Evolutionary conservation across 2,329 filamentous ascomycete species (phyloP), one percentile per base, ranked within the genome.

Genomic region (Alternaria conjuncta): DNA sequence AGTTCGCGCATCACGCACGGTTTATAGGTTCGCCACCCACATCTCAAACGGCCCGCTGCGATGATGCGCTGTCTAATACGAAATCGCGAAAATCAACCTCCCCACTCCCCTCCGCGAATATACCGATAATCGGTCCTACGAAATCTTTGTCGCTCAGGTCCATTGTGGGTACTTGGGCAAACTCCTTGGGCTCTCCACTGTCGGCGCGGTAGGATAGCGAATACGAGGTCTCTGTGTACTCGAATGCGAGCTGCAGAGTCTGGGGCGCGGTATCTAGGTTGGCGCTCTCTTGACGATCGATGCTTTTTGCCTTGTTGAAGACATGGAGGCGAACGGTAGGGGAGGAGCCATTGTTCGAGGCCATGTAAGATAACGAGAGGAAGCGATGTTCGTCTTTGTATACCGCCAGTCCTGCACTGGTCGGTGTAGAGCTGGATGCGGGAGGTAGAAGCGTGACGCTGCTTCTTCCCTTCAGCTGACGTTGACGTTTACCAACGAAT

Each of bases 351-450:
- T 13, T 18, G 2, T 25, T 18, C 6, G 50, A 50, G 9, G 32
- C 13, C 26, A 50, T 21, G n/a, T 55, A 49, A 1, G 44, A 65
- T n/a, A 71, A 54, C 0, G 57, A 58, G 11, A 70, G 18, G 43
- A 64, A 69, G n/a, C 67, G 66, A 26, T 69, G 60, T 32, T 71
- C 68, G 43, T 71, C 68, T 60, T 70, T 70, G 60, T 65, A 71
- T 5, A 69, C 43, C 3, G 57, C 61, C 5, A 69, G 13, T 13
- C 68, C 67, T 28, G 62, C 56, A 1, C 12, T 54, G 11, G 28
- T 3, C 5, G 41, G 9, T 9, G 55, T 43, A 3, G 12, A 15
- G 13, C 20, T 26, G 6, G 6, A 23, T 23, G 13, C 6, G 7
- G 46, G 41, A n/a, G 28, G 18, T 49, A 41, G n/a, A 18, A 55